Base-by-base conservation (phyloP, 108 stramenopile genomes). In the Skeletonema costatum region DNA sequence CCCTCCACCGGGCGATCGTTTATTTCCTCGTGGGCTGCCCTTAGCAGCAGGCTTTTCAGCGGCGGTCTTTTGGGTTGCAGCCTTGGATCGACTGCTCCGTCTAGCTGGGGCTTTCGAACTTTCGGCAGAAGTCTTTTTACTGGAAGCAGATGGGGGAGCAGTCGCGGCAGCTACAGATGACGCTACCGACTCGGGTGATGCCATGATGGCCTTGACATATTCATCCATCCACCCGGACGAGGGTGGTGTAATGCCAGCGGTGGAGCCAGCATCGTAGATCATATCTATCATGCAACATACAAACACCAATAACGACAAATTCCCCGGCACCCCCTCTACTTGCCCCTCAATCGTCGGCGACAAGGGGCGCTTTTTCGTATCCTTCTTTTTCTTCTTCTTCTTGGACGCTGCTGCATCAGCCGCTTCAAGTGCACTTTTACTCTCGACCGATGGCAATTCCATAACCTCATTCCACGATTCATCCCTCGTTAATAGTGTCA, bases 171-270 rank as follows among this genome's bases (percentile, higher is more conserved):
- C 31, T 17, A 3, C 46, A 8, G 56, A 19, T 2, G 35, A 50
- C 39, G 36, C 31, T 17, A 8, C 64, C 5, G 56, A 13, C 1
- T 64, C 74, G 5, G 42, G 46, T 33, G 17, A 39, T 30, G 68
- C 68, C 8, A 68, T 58, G 10, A 83, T 73, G 19, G 68, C 68
- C 46, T 80, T 79, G 35, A 80, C 78, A 64, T 83, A 83, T 19
- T 79, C 82, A 75, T 80, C 82, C 72, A 83, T 83, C 81, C 81
- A 82, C 2, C 78, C 78, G 31, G 78, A 64, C 42, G 56, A 69
- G 5, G 82, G 69, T 10, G 81, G 78, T 32, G 51, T 60, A 36
- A 75, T 39, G 7, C 82, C 82, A n/a, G 67, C 68, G 2, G 74
- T 60, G 36, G 74, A 38, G 42, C 77, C 77, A 33, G 58, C 73